Conservation (phyloP, 352 stramenopile genomes). For the Pythium plurisporium region DNA sequence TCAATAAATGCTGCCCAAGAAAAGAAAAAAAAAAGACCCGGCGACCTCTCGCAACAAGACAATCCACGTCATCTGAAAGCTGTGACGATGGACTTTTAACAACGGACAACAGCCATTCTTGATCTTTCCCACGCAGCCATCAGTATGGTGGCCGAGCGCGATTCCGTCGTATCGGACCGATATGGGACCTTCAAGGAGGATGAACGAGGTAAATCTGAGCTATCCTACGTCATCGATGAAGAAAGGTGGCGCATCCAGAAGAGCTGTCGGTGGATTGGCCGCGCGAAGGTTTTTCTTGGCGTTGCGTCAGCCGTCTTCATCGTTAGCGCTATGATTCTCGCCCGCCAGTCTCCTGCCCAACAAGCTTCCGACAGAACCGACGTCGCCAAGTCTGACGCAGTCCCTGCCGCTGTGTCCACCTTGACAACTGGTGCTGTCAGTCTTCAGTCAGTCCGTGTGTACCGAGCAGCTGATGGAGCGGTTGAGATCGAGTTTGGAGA, state of each 20-base stretch:
- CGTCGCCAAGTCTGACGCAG: background rate
- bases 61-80: background rate
- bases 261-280: constrained; percentile 10
- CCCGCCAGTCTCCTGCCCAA: background rate
- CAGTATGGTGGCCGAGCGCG: constrained; percentile 10
- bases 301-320: background rate
- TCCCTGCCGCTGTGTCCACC: background rate
- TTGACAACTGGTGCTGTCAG: background rate
- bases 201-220: constrained; percentile 3
- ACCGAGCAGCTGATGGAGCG: background rate
- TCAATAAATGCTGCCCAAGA: too few relatives aligned
- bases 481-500: constrained; percentile 3
- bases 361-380: background rate
- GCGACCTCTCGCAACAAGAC: too few relatives aligned
- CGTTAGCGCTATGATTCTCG: constrained; percentile 5
- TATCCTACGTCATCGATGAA: constrained; percentile 14
- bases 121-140: background rate
- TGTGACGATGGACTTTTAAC: too few relatives aligned
- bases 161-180: constrained; percentile 13
- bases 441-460: constrained; percentile 14
- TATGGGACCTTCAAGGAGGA: constrained; percentile 25
- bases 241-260: constrained; percentile 19
- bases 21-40: background rate
- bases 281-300: constrained; percentile 5
- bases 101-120: too few relatives aligned